These are phyloP conservation scores for Pyronema omphalodes DNA, from an alignment of 495 filamentous ascomycete genomes.

Conservation along the genomic window DNA sequence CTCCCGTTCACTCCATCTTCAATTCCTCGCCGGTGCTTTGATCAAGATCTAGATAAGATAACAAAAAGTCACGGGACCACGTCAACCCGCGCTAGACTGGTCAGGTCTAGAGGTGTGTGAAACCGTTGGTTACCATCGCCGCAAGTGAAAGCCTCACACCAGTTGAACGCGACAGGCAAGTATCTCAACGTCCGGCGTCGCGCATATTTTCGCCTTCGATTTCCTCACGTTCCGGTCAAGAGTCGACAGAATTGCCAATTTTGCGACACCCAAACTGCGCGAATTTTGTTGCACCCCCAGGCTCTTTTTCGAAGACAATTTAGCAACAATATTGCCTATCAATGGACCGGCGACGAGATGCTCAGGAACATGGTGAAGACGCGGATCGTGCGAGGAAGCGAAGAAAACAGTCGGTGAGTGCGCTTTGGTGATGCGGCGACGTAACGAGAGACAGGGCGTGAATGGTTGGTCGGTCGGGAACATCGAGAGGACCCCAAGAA, in stretches of 20 bases:
- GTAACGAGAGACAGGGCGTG: background rate
- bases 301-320: background rate
- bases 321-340: background rate
- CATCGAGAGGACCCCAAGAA: slow-evolving; percentile 3
- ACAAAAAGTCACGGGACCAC: background rate
- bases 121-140: background rate
- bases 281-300: background rate
- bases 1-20: no score
- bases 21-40: background rate
- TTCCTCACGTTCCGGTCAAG: background rate
- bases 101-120: background rate
- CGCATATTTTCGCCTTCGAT: background rate
- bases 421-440: slow-evolving; percentile 5
- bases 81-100: background rate
- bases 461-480: slow-evolving; percentile 11
- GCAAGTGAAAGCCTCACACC: background rate
- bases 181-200: background rate
- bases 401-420: slow-evolving; percentile 28
- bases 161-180: background rate
- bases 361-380: slow-evolving; percentile 13
- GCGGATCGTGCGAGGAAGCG: slow-evolving; percentile 27
- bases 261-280: background rate
- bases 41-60: background rate
- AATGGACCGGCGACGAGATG: slow-evolving; percentile 6
- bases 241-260: background rate